Conservation (phyloP, 305 asterid species). For the Fraxinus nigra region DNA sequence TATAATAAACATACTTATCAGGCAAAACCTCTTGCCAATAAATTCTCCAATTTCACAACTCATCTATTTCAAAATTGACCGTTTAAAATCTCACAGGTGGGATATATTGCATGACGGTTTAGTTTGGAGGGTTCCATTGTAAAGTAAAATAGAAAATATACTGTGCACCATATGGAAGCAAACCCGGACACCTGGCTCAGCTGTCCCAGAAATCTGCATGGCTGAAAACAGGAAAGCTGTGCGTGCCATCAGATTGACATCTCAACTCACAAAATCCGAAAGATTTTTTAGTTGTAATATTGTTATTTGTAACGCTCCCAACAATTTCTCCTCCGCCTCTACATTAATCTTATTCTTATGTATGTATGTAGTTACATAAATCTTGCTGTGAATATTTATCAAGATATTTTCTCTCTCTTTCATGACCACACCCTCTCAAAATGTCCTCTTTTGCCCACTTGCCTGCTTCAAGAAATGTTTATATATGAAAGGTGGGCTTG, state of each 20-base stretch:
- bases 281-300: slow-evolving; percentile 22
- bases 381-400: slow-evolving; percentile 24
- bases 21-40: background rate
- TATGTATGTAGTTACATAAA: slow-evolving; percentile 13
- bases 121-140: background rate
- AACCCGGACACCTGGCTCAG: slow-evolving; percentile 11
- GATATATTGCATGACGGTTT: background rate
- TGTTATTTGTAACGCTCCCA: slow-evolving; percentile 8
- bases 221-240: slow-evolving; percentile 31
- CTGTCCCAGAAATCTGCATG: slow-evolving; percentile 38
- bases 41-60: background rate
- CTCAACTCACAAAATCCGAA: background rate
- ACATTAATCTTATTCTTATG: background rate
- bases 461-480: slow-evolving; percentile 18
- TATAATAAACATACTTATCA: no score
- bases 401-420: slow-evolving; percentile 21
- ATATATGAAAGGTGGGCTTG: background rate
- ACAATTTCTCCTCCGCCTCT: slow-evolving; percentile 17
- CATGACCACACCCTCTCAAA: slow-evolving; percentile 35
- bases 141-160: background rate
- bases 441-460: slow-evolving; percentile 28
- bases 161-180: background rate
- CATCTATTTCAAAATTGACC: background rate
- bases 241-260: slow-evolving; percentile 28
- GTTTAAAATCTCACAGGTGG: background rate